phyloP scores from a whole-genome alignment of 345 rosid genomes.

The Rubroshorea leprosula region DNA sequence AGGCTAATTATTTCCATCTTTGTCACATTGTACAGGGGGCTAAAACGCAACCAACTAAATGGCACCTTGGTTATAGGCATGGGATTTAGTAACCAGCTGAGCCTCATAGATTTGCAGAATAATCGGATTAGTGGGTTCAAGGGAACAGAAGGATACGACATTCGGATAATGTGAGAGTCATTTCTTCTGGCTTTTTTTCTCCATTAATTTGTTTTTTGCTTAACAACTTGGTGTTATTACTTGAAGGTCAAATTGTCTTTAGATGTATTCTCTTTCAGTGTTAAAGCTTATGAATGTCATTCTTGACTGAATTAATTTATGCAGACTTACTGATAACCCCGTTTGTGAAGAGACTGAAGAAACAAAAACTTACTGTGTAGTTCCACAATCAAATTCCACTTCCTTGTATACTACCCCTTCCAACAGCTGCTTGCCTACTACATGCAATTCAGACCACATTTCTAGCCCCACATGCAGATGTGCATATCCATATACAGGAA shows the following conservation, averaged over 20 bases:
- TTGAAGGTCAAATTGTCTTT: too few relatives aligned
- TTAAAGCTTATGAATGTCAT: too few relatives aligned
- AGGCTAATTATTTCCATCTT: too few relatives aligned
- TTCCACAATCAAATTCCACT: conserved; percentile 17
- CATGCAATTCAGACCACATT: conserved; percentile 30
- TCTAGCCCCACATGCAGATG: conserved; percentile 66
- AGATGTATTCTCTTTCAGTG: too few relatives aligned
- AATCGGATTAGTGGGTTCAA: conserved; percentile 35
- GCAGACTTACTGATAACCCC: conserved; percentile 72
- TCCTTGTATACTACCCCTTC: conserved; percentile 36
- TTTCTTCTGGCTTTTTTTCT: not conserved
- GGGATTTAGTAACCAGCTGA: conserved; percentile 35
- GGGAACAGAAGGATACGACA: conserved; percentile 6
- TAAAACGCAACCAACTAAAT: conserved; percentile 43
- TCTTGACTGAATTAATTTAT: too few relatives aligned
- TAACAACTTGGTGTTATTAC: not conserved
- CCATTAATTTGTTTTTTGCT: not conserved
- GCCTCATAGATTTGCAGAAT: conserved; percentile 45
- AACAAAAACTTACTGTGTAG: conserved; percentile 33
- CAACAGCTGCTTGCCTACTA: conserved; percentile 31
- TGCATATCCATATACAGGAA: conserved; percentile 60
- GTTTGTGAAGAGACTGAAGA: conserved; percentile 43
- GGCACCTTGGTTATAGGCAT: conserved; percentile 52
- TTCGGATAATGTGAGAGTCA: conserved; percentile 40
- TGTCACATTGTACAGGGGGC: conserved; percentile 30